These are phyloP conservation scores for Aulographum hederae DNA, from an alignment of 2,329 filamentous ascomycete species.

Conservation along the genomic window DNA sequence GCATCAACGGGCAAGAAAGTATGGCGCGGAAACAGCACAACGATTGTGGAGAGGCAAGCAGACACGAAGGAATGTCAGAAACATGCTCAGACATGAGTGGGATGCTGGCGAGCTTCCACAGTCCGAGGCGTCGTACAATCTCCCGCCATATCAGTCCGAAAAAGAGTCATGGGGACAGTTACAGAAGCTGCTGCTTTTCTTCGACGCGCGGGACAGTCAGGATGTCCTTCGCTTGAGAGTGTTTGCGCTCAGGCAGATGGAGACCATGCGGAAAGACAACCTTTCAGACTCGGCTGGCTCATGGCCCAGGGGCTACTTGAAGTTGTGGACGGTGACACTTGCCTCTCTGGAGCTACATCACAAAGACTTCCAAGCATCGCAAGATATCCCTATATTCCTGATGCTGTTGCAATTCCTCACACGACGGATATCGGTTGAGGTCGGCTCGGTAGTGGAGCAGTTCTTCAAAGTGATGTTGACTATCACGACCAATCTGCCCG, in stretches of 20 bases:
- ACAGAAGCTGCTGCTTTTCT: constrained; percentile 25
- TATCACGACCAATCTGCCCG: no score
- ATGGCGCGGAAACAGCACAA: constrained; percentile 59
- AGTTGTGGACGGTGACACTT: constrained; percentile 20
- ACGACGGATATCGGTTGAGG: constrained; percentile 7
- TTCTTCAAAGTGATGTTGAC: no score
- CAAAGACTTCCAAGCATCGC: no score
- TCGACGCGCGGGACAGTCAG: constrained; percentile 15
- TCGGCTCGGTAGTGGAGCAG: not conserved
- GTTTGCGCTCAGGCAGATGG: constrained; percentile 20
- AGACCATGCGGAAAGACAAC: constrained; percentile 11
- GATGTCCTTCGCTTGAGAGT: constrained; percentile 22
- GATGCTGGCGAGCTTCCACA: constrained; percentile 19
- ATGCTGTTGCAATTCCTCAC: constrained; percentile 8
- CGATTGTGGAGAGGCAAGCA: constrained; percentile 64
- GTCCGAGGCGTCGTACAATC: no score
- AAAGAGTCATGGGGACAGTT: constrained; percentile 21
- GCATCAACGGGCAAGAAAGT: constrained; percentile 58
- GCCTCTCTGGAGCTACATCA: constrained; percentile 12
- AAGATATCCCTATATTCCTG: no score
- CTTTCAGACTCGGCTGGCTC: constrained; percentile 11
- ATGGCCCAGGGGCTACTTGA: constrained; percentile 24
- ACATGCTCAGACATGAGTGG: constrained; percentile 24
- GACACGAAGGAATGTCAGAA: constrained; percentile 39
- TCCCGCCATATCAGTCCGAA: not conserved